Evolutionary conservation across 192 early-diverging fungal species (phyloP).

Genomic region (Endogone sp.): DNA sequence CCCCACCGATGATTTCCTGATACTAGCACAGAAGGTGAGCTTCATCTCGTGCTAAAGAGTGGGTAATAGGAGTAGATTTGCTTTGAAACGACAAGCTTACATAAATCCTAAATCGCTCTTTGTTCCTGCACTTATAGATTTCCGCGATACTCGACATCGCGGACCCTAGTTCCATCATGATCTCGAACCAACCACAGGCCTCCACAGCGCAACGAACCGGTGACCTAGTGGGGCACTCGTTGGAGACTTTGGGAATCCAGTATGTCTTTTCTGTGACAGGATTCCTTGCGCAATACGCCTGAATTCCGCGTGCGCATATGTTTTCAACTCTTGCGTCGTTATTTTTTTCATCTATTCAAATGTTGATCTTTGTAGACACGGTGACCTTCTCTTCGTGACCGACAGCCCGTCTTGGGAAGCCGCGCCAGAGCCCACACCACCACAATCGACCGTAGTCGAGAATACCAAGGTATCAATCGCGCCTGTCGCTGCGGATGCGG

Average conservation of each 20-base stretch:
- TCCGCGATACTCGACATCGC: constrained; percentile 36
- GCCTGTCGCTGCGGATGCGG: constrained; percentile 56
- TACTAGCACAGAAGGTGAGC: constrained; percentile 54
- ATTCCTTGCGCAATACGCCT: neutral
- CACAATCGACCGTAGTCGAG: constrained; percentile 14
- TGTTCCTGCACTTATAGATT: constrained; percentile 24
- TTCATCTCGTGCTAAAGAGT: too few relatives aligned
- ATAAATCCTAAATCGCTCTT: neutral
- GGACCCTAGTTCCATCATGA: constrained; percentile 33
- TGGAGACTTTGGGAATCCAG: constrained; percentile 32
- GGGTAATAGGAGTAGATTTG: neutral
- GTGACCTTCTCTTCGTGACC: constrained; percentile 45
- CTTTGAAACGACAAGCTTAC: neutral
- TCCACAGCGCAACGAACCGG: constrained; percentile 26
- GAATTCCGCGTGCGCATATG: neutral
- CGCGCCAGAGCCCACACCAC: constrained; percentile 21
- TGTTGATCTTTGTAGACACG: constrained; percentile 32
- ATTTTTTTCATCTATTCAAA: constrained; percentile 3
- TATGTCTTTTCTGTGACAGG: too few relatives aligned
- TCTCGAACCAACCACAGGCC: constrained; percentile 35
- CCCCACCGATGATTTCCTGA: constrained; percentile 41
- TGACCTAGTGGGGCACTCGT: constrained; percentile 24
- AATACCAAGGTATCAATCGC: constrained; percentile 1
- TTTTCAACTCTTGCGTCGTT: neutral
- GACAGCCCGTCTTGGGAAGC: constrained; percentile 1